Evolutionary conservation across 2,329 filamentous ascomycete species (phyloP), one percentile per base, ranked within the genome.

Genomic region (Fusarium marasasianum): DNA sequence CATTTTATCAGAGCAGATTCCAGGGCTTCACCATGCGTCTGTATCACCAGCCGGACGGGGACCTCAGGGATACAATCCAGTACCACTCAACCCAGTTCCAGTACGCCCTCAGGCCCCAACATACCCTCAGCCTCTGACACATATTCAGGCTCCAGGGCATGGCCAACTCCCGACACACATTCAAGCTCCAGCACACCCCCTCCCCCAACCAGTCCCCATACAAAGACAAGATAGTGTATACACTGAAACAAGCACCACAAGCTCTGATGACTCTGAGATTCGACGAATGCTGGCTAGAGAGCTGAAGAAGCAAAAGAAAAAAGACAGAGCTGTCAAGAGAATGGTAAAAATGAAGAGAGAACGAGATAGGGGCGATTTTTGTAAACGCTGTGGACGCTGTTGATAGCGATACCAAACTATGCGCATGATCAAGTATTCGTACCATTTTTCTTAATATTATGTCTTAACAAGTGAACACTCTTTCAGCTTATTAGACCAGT

Each of bases 391-490:
- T 18, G 38, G 48, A 15, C 48, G 38, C 4, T 55, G 37, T 35
- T 41, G 38, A 60, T 18, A 14, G 12, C 13, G 20, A 37, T 15
- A 37, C n/a, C n/a, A 26, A 20, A 20, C 6, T 1, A 24, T 12
- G 12, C 6, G 9, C 18, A 20, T 22, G 2, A 9, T 38, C 18
- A 17, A 51, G n/a, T 8, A 33, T 13, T 35, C 5, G n/a, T 8
- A n/a, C n/a, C 45, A 1, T 8, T 14, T 12, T 17, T 31, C 14
- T 17, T 4, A 13, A 7, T 1, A 9, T 1, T 1, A 17, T 20
- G 24, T 9, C 43, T 45, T 45, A n/a, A 13, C 8, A 1, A 26
- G 43, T 26, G 17, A 18, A 8, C 24, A 20, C 17, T 12, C 24
- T 9, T 24, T 13, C 10, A 45, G 17, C 43, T 18, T n/a, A 45